Evolutionary conservation across 129 eudicot species (phyloP).

Genomic region (Kitagawia praeruptora): DNA sequence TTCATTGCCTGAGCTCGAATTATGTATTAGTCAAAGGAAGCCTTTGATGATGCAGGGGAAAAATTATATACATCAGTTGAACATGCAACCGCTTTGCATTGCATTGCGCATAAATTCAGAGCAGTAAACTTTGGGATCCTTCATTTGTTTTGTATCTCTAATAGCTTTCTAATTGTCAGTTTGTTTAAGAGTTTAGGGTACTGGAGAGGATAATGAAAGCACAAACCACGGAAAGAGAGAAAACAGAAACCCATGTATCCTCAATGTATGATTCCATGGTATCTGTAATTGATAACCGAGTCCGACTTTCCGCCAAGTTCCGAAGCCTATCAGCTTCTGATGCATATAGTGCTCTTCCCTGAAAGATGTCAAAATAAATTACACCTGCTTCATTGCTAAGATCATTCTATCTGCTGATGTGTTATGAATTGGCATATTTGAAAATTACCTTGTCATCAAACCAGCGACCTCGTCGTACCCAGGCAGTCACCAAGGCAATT

Average conservation of each 20-base stretch:
- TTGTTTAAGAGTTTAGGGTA: constrained; percentile 29
- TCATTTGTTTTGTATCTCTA: background rate
- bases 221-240: constrained; percentile 90
- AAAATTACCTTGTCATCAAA: constrained; percentile 77
- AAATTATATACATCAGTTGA: constrained; percentile 7
- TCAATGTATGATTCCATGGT: constrained; percentile 98
- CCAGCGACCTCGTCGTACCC: constrained; percentile 93
- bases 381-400: background rate
- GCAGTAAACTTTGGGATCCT: background rate
- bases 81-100: background rate
- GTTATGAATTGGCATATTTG: background rate
- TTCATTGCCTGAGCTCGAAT: background rate
- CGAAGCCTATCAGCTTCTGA: constrained; percentile 91
- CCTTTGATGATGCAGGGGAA: constrained; percentile 12
- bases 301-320: constrained; percentile 95
- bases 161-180: background rate
- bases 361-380: constrained; percentile 1
- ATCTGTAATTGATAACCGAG: constrained; percentile 88
- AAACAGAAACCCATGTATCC: constrained; percentile 91
- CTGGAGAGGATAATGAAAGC: constrained; percentile 89
- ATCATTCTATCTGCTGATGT: background rate
- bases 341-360: constrained; percentile 94
- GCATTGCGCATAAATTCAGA: background rate
- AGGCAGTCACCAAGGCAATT: constrained; percentile 88
- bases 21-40: constrained; percentile 1